A percentile compares a stretch with the other conserved stretches of the same genome.
These are phyloP conservation scores for Cornus controversa DNA, from an alignment of 148 eudicot species.

Conservation along the genomic window DNA sequence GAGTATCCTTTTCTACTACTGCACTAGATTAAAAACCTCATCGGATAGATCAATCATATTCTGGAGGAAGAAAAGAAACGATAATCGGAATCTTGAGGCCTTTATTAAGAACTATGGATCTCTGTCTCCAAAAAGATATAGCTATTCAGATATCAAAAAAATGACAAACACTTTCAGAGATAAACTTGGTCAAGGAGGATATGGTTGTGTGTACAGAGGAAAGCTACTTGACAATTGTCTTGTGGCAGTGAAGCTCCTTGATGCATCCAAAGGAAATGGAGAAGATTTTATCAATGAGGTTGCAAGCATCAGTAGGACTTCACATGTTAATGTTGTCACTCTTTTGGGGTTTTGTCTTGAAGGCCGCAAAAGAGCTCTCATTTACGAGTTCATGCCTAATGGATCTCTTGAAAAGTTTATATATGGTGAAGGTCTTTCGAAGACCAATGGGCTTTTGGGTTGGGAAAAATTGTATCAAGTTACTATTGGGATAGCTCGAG, in stretches of 20 bases:
- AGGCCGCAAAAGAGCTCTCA: constrained; percentile 10
- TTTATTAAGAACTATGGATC: background rate
- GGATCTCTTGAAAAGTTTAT: constrained; percentile 10
- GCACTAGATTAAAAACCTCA: background rate
- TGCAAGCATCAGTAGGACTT: constrained; percentile 18
- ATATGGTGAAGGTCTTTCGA: background rate
- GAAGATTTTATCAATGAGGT: constrained; percentile 15
- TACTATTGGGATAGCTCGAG: constrained; percentile 1
- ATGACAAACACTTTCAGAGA: background rate
- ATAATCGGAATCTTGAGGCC: background rate
- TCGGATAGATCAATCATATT: background rate
- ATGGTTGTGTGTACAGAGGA: background rate
- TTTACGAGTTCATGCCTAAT: constrained; percentile 7
- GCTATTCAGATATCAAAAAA: constrained; percentile 1
- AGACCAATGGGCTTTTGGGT: background rate
- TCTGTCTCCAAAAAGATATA: constrained; percentile 3
- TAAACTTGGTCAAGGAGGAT: constrained; percentile 5
- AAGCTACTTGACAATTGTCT: background rate
- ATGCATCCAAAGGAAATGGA: constrained; percentile 5
- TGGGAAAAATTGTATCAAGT: constrained; percentile 2
- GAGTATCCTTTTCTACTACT: background rate
- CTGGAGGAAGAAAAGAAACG: background rate
- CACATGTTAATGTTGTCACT: constrained; percentile 18
- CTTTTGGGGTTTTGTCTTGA: constrained; percentile 5
- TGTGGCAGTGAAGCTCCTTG: constrained; percentile 7